phyloP scores from a whole-genome alignment of 2,329 filamentous ascomycete genomes.

The Ophiosphaerella herpotricha region DNA sequence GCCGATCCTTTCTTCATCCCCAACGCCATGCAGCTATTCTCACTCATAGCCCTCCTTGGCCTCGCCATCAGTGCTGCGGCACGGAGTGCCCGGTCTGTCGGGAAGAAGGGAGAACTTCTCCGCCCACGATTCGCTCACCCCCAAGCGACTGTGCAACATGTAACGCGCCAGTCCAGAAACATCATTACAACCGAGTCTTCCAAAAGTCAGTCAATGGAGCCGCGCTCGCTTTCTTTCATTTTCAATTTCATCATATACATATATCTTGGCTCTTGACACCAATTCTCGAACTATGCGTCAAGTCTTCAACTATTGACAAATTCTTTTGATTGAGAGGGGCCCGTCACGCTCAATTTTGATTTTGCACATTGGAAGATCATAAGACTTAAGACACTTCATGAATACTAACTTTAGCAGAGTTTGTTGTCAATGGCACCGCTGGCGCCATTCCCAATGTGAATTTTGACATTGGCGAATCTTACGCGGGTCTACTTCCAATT shows the following conservation, averaged over 20 bases:
- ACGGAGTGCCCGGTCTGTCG: constrained; percentile 34
- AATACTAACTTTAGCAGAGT: constrained; percentile 29
- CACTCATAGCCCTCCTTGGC: constrained; percentile 35
- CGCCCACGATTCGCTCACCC: constrained; percentile 30
- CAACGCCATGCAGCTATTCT: constrained; percentile 37
- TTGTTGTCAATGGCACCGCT: constrained; percentile 44
- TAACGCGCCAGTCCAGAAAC: constrained; percentile 24
- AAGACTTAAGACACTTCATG: no score
- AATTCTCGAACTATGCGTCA: no score
- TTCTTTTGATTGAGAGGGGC: no score
- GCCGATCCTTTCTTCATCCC: neutral
- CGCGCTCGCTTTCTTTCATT: no score
- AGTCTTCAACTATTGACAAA: no score
- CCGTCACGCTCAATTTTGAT: no score
- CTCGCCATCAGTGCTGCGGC: constrained; percentile 33
- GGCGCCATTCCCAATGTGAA: constrained; percentile 53
- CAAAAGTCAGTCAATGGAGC: constrained; percentile 14
- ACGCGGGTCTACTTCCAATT: constrained; percentile 59
- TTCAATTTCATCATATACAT: no score
- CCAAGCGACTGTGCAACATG: constrained; percentile 18
- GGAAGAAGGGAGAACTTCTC: constrained; percentile 35
- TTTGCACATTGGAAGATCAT: neutral
- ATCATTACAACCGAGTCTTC: constrained; percentile 49
- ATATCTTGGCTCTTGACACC: no score
- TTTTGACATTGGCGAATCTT: constrained; percentile 52